Percentiles rank a stretch among this genome's conserved stretches.
phyloP scores from a whole-genome alignment of 148 eudicot species.

The Nepenthes gracilis region DNA sequence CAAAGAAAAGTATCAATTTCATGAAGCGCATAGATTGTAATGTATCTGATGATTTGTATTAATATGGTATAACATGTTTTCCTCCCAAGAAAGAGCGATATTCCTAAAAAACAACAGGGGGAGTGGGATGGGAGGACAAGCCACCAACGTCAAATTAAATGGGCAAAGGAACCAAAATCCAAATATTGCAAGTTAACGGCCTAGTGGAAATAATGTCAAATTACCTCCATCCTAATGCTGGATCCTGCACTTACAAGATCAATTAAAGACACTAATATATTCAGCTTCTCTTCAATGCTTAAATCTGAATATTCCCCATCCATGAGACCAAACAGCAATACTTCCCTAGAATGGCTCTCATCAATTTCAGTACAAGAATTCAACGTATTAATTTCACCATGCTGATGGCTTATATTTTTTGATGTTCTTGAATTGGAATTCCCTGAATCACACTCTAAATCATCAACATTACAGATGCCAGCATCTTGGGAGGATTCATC shows the following conservation, averaged over 20 bases:
- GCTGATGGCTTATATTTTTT: constrained; percentile 9
- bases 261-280: constrained; percentile 56
- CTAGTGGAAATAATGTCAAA: not conserved
- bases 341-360: constrained; percentile 87
- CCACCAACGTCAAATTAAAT: too few relatives aligned
- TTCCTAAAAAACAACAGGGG: too few relatives aligned
- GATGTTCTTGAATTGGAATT: constrained; percentile 19
- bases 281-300: constrained; percentile 81
- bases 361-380: constrained; percentile 56
- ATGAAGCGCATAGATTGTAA: too few relatives aligned
- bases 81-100: too few relatives aligned
- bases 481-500: constrained; percentile 42
- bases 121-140: too few relatives aligned
- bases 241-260: constrained; percentile 77
- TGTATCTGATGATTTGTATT: too few relatives aligned
- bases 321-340: constrained; percentile 81
- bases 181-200: not conserved
- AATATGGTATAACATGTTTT: too few relatives aligned
- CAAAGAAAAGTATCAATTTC: too few relatives aligned
- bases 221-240: constrained; percentile 76
- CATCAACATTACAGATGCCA: constrained; percentile 25
- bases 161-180: too few relatives aligned
- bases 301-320: constrained; percentile 95
- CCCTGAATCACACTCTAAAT: constrained; percentile 46
- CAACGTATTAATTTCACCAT: constrained; percentile 15